phyloP scores from a whole-genome alignment of 1,284 basidiomycete genomes.

The Volvariella surrecta region DNA sequence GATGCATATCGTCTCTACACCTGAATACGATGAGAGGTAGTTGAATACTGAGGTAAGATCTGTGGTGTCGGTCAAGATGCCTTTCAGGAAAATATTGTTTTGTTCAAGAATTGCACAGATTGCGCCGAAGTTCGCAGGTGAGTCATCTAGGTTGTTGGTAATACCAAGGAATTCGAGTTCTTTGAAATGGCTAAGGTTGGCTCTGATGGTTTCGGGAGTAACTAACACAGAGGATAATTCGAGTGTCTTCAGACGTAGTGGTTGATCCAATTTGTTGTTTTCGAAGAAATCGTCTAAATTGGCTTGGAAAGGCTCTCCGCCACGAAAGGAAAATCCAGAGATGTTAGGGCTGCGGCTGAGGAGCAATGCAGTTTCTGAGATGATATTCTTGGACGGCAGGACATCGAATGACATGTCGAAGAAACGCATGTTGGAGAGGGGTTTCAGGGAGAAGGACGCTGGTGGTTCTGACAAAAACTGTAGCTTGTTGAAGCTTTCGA shows the following conservation, averaged over 20 bases:
- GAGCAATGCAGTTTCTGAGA: constrained; percentile 3
- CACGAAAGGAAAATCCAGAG: too few relatives aligned
- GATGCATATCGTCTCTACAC: too few relatives aligned
- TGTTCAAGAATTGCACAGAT: constrained; percentile 2
- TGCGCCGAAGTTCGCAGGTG: not conserved
- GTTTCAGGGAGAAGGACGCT: constrained; percentile 4
- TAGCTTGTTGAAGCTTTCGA: constrained; percentile 3
- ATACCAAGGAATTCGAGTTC: constrained; percentile 1
- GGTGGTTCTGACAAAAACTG: not conserved
- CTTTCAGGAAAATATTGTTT: constrained; percentile 3
- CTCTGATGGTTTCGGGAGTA: not conserved
- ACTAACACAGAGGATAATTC: not conserved
- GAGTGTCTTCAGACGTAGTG: constrained; percentile 1
- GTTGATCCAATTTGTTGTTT: not conserved
- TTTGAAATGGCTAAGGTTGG: not conserved
- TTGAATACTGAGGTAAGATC: too few relatives aligned
- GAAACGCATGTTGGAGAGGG: constrained; percentile 2
- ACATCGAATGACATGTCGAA: not conserved
- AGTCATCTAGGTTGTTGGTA: not conserved
- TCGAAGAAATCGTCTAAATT: constrained; percentile 1
- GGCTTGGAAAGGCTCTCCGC: too few relatives aligned
- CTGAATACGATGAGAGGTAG: too few relatives aligned
- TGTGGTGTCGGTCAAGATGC: constrained; percentile 1
- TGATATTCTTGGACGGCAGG: not conserved
- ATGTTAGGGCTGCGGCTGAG: too few relatives aligned